Evolutionary conservation across 441 rosid species (phyloP), one percentile per base, ranked within the genome.

Genomic region (Erodium moschatum): DNA sequence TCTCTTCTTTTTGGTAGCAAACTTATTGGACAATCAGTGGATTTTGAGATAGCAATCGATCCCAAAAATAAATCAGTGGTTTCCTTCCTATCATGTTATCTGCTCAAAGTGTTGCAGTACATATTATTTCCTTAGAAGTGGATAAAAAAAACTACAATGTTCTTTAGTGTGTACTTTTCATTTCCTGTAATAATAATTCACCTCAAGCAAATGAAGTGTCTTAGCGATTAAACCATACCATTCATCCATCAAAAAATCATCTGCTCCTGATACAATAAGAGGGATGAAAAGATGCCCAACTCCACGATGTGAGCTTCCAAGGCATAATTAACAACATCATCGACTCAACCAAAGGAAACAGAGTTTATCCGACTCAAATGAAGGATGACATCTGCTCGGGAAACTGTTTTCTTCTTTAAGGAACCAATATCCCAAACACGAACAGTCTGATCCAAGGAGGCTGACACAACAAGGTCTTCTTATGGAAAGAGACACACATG

Each of bases 251-350:
- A 91, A 63, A 89, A 91, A 90, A 69, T 91, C 97, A 81, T 91
- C 91, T 20, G 96, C 92, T 63, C 96, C 96, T 0, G 97, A 91
- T 75, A 89, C 97, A 38, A 91, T 87, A 65, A 91, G 80, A 66
- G 16, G 96, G 97, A 75, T 91, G 97, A 78, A 91, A 91, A 64
- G 97, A 68, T 75, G 97, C 96, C 97, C 96, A 91, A 77, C 97
- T 24, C 97, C 97, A 72, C 92, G 84, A 42, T 89, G 81, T 91
- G 97, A 66, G 94, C 97, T 81, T 91, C 96, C 75, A 91, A 80
- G 65, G 89, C 97, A 76, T 91, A 91, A 85, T 89, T 89, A 29
- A 89, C 97, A 60, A 87, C 89, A 64, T 89, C 94, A 74, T 89
- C 97, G 66, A 86, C 91, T 27, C 96, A 96, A 54, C 96, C 96